phyloP scores from a whole-genome alignment of 352 stramenopile species.

The Phytophthora fragariae region DNA sequence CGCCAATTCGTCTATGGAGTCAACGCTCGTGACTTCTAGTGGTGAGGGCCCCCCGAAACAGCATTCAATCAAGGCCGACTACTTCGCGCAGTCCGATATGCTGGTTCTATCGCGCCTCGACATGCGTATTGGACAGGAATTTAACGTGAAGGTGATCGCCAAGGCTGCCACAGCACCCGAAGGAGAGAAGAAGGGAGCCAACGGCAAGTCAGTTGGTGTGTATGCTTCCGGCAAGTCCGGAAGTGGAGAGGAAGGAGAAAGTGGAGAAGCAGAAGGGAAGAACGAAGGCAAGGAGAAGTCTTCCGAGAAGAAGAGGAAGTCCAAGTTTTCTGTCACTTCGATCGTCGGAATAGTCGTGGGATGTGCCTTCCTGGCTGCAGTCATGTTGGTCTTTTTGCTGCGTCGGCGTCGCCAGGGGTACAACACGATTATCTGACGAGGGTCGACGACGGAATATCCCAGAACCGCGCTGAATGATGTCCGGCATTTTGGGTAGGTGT shows the following conservation, averaged over 20 bases:
- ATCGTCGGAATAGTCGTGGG: slow-evolving; percentile 62
- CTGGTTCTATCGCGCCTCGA: slow-evolving; percentile 62
- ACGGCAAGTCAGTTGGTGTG: slow-evolving; percentile 31
- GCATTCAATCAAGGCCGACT: slow-evolving; percentile 51
- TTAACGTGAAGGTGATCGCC: slow-evolving; percentile 53
- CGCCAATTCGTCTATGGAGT: slow-evolving; percentile 66
- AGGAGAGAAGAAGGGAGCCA: slow-evolving; percentile 26
- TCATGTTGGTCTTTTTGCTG: slow-evolving; percentile 54
- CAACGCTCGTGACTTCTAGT: slow-evolving; percentile 26
- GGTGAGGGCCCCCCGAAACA: slow-evolving; percentile 10
- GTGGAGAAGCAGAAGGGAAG: slow-evolving; percentile 2
- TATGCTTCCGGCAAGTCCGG: slow-evolving; percentile 38
- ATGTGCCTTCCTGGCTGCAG: slow-evolving; percentile 45
- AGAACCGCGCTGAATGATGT: slow-evolving; percentile 7
- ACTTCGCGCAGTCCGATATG: slow-evolving; percentile 75
- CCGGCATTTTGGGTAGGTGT: slow-evolving; percentile 17
- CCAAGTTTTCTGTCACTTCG: slow-evolving; percentile 41
- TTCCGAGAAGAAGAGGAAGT: slow-evolving; percentile 28
- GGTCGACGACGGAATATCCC: background rate
- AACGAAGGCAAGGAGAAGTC: slow-evolving; percentile 12
- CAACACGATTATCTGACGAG: slow-evolving; percentile 48
- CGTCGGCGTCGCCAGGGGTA: slow-evolving; percentile 53
- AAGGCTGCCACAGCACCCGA: slow-evolving; percentile 24
- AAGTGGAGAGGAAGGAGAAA: slow-evolving; percentile 18
- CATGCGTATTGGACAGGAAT: slow-evolving; percentile 53